These are phyloP conservation scores for Penicillium sp. DNA, from an alignment of 2,329 filamentous ascomycete genomes.

Conservation along the genomic window DNA sequence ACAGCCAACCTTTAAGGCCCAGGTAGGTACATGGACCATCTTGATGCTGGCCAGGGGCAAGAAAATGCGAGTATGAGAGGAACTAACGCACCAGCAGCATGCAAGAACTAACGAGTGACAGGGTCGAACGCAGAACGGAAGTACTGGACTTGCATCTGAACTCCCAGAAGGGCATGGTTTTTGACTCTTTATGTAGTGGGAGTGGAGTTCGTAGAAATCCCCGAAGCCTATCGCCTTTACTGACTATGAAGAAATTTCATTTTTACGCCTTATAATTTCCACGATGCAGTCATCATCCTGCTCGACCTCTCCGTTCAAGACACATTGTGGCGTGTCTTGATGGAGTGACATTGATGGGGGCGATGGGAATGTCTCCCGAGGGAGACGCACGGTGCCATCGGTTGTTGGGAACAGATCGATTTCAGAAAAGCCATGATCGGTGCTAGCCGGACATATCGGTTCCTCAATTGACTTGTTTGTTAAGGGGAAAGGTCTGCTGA, in stretches of 20 bases:
- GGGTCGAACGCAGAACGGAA: constrained; percentile 12
- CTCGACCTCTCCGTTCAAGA: constrained; percentile 1
- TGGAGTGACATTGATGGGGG: neutral
- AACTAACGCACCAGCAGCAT: constrained; percentile 14
- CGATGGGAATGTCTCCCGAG: neutral
- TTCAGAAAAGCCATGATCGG: neutral
- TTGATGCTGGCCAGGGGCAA: constrained; percentile 21
- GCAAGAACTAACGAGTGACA: constrained; percentile 15
- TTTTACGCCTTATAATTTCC: constrained; percentile 8
- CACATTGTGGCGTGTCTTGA: constrained; percentile 1
- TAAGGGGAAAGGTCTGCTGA: neutral
- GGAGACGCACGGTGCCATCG: neutral
- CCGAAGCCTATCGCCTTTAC: constrained; percentile 17
- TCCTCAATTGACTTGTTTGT: neutral
- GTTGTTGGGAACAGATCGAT: neutral
- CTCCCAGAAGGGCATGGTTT: constrained; percentile 6
- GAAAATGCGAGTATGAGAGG: constrained; percentile 3
- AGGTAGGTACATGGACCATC: constrained; percentile 28
- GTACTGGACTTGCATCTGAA: constrained; percentile 11
- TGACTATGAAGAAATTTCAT: constrained; percentile 1
- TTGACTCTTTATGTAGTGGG: constrained; percentile 14
- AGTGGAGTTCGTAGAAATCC: neutral
- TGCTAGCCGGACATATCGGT: neutral
- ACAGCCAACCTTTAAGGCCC: constrained; percentile 29
- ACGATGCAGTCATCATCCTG: constrained; percentile 1